Evolutionary conservation across 225 moss, liverwort and hornwort genomes (phyloP).

Genomic region (Ulota crispa): DNA sequence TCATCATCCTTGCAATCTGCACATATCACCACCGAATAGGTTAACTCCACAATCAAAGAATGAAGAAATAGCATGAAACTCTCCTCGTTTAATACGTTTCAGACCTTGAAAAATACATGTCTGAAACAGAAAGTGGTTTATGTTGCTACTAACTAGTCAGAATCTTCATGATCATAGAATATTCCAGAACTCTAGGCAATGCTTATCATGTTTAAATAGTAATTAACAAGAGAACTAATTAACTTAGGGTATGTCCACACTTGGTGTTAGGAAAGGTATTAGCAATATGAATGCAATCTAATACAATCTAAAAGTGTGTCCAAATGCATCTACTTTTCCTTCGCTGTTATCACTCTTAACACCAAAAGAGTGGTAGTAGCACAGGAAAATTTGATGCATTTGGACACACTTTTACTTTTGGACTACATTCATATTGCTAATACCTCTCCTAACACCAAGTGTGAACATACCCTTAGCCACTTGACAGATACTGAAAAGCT

Average conservation of each 20-base stretch:
- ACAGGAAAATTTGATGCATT: no score
- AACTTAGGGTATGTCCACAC: no score
- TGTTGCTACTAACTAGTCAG: neutral
- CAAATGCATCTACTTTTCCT: no score
- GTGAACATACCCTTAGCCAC: neutral
- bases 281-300: no score
- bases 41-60: neutral
- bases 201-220: neutral
- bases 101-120: neutral
- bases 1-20: conserved; percentile 96
- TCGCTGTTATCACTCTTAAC: no score
- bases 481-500: neutral
- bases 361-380: no score
- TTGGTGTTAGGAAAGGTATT: no score
- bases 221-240: neutral
- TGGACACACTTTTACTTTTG: no score
- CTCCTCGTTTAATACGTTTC: neutral
- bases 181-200: neutral
- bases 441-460: no score
- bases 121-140: neutral
- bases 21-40: conserved; percentile 8
- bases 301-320: no score
- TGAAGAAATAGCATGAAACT: neutral
- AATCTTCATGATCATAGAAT: neutral
- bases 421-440: no score